Conservation (phyloP, 805 yeast genomes). For the Saccharomycopsis sp. region DNA sequence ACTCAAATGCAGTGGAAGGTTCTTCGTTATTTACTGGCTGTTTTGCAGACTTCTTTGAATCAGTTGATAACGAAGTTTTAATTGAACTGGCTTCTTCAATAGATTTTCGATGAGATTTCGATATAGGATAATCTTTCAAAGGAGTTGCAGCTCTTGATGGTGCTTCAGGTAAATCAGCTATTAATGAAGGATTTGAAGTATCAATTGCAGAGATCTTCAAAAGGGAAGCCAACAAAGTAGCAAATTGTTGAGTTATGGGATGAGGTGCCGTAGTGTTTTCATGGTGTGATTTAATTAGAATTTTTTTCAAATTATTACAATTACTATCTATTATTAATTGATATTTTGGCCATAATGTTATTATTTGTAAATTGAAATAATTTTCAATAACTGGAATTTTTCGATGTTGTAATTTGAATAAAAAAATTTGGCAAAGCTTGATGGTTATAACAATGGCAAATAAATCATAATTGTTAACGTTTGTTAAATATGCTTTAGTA, state of each 20-base stretch:
- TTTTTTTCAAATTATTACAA: constrained; percentile 61
- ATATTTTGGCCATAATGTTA: constrained; percentile 81
- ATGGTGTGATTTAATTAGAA: constrained; percentile 28
- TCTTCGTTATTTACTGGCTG: constrained; percentile 18
- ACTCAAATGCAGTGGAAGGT: background rate
- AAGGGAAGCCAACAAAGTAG: constrained; percentile 64
- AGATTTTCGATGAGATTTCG: constrained; percentile 6
- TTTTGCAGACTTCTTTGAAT: constrained; percentile 29
- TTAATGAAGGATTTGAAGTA: constrained; percentile 10
- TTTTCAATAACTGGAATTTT: constrained; percentile 66
- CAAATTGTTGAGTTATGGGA: constrained; percentile 71
- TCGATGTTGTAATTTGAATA: constrained; percentile 59
- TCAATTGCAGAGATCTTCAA: constrained; percentile 45
- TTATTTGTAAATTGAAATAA: constrained; percentile 57
- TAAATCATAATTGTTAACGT: constrained; percentile 49
- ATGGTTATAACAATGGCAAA: constrained; percentile 75
- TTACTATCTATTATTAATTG: constrained; percentile 71
- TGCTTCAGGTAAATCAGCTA: constrained; percentile 3
- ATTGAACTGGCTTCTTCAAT: background rate
- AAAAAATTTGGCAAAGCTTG: constrained; percentile 59
- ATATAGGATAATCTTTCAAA: constrained; percentile 2
- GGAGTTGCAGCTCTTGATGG: constrained; percentile 12
- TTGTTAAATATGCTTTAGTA: constrained; percentile 34
- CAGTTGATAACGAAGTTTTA: constrained; percentile 21
- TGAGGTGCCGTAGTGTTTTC: constrained; percentile 34